These are phyloP conservation scores for Leishmania arabica DNA, from an alignment of 208 protist species.

Conservation along the genomic window DNA sequence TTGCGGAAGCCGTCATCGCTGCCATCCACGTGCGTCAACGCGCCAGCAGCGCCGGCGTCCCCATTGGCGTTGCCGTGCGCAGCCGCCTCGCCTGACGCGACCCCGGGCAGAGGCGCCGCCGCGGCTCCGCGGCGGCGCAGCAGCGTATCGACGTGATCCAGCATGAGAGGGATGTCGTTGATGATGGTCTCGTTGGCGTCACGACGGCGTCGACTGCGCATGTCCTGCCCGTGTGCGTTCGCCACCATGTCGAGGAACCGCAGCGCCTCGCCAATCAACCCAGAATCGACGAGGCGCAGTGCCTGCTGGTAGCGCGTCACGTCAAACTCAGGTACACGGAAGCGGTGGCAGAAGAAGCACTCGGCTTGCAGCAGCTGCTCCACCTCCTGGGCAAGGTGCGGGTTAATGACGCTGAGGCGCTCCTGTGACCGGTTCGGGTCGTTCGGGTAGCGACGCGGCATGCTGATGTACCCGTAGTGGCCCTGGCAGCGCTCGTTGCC, in stretches of 20 bases:
- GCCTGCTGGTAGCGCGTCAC: conserved; percentile 82
- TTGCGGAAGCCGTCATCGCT: conserved; percentile 23
- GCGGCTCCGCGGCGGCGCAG: conserved; percentile 29
- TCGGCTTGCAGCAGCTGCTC: conserved; percentile 79
- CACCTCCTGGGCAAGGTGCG: conserved; percentile 73
- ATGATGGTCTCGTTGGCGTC: conserved; percentile 72
- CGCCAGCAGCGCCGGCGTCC: neutral
- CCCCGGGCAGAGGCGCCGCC: neutral
- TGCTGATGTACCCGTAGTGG: conserved; percentile 87
- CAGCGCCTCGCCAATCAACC: conserved; percentile 77
- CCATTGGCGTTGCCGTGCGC: neutral
- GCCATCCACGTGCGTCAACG: neutral
- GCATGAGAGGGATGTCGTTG: conserved; percentile 60
- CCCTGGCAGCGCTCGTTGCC: conserved; percentile 90
- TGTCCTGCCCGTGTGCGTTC: conserved; percentile 60
- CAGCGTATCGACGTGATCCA: conserved; percentile 65
- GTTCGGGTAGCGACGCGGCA: conserved; percentile 76
- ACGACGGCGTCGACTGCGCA: conserved; percentile 44
- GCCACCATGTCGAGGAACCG: conserved; percentile 76
- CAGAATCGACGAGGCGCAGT: conserved; percentile 71
- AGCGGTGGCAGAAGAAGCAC: conserved; percentile 89
- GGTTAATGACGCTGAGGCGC: conserved; percentile 81
- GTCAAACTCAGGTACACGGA: conserved; percentile 80
- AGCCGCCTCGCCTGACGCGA: neutral
- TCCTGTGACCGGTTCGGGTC: conserved; percentile 36